These are phyloP conservation scores for Tetrastigma voinierianum DNA, from an alignment of 164 flowering plant species.

Conservation along the genomic window DNA sequence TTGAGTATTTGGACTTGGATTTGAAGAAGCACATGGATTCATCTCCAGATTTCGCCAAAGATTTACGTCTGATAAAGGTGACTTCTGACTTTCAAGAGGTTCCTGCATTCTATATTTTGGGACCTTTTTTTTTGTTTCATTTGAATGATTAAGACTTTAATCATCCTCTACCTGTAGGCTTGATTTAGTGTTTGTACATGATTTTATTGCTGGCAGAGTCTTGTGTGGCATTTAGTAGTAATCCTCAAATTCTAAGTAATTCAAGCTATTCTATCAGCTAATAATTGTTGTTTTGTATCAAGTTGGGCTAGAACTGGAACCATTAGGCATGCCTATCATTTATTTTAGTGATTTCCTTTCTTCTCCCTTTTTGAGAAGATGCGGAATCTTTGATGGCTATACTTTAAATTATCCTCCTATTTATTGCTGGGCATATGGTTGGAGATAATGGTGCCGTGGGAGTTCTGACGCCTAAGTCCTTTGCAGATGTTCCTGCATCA, in stretches of 20 bases:
- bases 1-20: conserved; percentile 95
- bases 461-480: background rate
- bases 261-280: background rate
- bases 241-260: background rate
- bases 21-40: conserved; percentile 98
- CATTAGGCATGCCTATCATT: background rate
- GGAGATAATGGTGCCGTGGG: background rate
- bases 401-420: background rate
- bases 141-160: background rate
- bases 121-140: background rate
- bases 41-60: conserved; percentile 77
- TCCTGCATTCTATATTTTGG: conserved; percentile 1
- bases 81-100: conserved; percentile 29
- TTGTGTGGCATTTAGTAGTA: background rate
- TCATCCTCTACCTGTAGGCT: background rate
- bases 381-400: background rate
- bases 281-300: background rate
- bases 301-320: background rate
- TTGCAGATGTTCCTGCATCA: conserved; percentile 80
- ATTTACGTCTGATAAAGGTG: conserved; percentile 75
- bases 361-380: background rate
- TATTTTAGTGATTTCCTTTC: background rate
- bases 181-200: background rate
- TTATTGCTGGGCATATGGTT: background rate
- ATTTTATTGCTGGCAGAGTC: background rate